These are phyloP conservation scores for Plantago coronopus DNA, from an alignment of 305 asterid genomes.

Conservation along the genomic window DNA sequence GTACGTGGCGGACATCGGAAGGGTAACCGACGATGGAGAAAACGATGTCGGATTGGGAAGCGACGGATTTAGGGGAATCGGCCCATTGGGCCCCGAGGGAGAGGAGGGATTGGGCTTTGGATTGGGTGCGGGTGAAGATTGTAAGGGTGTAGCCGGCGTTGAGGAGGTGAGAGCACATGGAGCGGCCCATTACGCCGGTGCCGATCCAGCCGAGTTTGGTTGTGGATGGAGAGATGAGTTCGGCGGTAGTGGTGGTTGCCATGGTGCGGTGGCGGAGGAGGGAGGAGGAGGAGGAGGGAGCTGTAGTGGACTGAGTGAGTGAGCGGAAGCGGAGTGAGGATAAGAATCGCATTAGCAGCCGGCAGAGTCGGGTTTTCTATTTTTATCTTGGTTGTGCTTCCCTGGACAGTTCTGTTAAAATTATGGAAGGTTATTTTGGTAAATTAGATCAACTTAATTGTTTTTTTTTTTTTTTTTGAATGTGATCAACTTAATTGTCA, in stretches of 20 bases:
- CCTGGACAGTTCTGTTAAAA: no score
- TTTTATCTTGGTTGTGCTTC: no score
- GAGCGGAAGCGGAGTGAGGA: constrained; percentile 25
- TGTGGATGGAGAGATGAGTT: constrained; percentile 46
- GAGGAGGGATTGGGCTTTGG: constrained; percentile 75
- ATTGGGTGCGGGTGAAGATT: constrained; percentile 75
- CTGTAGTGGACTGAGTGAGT: constrained; percentile 23
- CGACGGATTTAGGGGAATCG: constrained; percentile 63
- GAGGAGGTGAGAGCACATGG: constrained; percentile 85
- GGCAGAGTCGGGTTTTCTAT: no score
- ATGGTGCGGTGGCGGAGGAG: constrained; percentile 41
- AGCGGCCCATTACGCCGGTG: constrained; percentile 90
- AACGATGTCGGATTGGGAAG: constrained; percentile 77
- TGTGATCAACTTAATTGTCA: no score
- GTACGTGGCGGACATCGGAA: constrained; percentile 89
- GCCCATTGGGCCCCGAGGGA: constrained; percentile 88
- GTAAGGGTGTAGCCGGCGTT: constrained; percentile 83
- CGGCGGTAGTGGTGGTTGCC: constrained; percentile 44
- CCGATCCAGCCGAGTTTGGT: constrained; percentile 89
- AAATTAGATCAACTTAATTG: no score
- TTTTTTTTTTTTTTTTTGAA: no score
- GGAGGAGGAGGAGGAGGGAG: constrained; percentile 17
- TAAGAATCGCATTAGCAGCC: background rate
- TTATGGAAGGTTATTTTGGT: no score
- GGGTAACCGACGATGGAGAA: constrained; percentile 96